A percentile compares a stretch with the other conserved stretches of the same genome.
These are phyloP conservation scores for Cynara cardunculus DNA, from an alignment of 129 eudicot species.

Conservation along the genomic window DNA sequence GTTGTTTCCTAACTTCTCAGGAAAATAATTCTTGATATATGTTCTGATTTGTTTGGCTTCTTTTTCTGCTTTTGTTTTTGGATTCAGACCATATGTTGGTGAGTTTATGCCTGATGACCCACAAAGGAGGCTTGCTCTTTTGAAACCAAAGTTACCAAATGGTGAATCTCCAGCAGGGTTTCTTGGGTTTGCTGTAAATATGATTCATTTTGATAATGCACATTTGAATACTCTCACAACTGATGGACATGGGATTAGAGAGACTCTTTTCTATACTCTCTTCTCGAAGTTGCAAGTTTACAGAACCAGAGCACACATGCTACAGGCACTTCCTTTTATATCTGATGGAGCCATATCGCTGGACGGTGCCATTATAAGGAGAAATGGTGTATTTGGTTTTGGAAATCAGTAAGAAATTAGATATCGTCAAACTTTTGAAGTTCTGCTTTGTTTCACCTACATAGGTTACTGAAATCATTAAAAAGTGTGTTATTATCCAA, in stretches of 20 bases:
- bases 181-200: slow-evolving; percentile 93
- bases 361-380: slow-evolving; percentile 72
- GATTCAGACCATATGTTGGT: slow-evolving; percentile 67
- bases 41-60: slow-evolving; percentile 7
- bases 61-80: neutral
- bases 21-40: slow-evolving; percentile 9
- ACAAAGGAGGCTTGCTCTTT: slow-evolving; percentile 77
- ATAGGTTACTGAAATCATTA: no score
- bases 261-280: slow-evolving; percentile 76
- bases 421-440: neutral
- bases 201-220: slow-evolving; percentile 51
- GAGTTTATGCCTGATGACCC: slow-evolving; percentile 65
- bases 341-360: slow-evolving; percentile 71
- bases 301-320: slow-evolving; percentile 63
- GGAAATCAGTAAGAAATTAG: slow-evolving; percentile 44
- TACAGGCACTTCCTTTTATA: slow-evolving; percentile 55
- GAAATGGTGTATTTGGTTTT: slow-evolving; percentile 40
- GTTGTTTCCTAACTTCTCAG: slow-evolving; percentile 26
- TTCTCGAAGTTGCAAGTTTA: slow-evolving; percentile 71
- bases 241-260: slow-evolving; percentile 69
- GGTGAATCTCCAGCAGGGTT: slow-evolving; percentile 82
- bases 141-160: slow-evolving; percentile 57
- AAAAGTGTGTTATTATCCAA: neutral
- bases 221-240: slow-evolving; percentile 39
- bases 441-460: no score